Percentiles rank a stretch among this genome's conserved stretches.
phyloP scores from a whole-genome alignment of 1,139 yeast species.

The Scheffersomyces parashehatae region DNA sequence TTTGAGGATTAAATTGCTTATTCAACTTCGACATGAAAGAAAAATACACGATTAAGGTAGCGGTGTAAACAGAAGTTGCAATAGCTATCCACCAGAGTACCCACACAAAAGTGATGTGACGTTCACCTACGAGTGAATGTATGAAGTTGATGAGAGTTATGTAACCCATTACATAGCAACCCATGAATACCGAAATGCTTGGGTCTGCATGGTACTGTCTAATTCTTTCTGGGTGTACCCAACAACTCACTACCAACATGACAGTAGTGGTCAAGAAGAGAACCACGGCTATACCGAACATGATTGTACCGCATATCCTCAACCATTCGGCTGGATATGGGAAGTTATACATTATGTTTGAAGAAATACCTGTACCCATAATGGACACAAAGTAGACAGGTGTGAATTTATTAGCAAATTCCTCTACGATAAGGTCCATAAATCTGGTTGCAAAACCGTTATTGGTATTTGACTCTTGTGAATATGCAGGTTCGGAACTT shows the following conservation, averaged over 20 bases:
- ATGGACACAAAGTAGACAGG: conserved; percentile 69
- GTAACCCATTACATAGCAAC: conserved; percentile 78
- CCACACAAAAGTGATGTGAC: conserved; percentile 43
- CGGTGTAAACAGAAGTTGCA: conserved; percentile 50
- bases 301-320: conserved; percentile 52
- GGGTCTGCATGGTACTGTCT: conserved; percentile 43
- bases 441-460: neutral
- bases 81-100: conserved; percentile 73
- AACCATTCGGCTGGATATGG: conserved; percentile 70
- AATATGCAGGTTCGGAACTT: no score
- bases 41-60: conserved; percentile 54
- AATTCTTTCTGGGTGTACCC: conserved; percentile 34
- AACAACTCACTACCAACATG: conserved; percentile 39
- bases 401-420: conserved; percentile 34
- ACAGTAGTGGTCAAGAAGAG: conserved; percentile 43
- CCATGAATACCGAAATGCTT: conserved; percentile 60
- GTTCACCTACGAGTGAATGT: conserved; percentile 35
- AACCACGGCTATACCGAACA: conserved; percentile 53
- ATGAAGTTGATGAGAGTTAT: conserved; percentile 63
- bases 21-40: conserved; percentile 37
- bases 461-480: neutral
- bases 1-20: conserved; percentile 22
- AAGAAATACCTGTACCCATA: conserved; percentile 85
- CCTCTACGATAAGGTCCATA: neutral
- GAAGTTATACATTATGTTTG: conserved; percentile 58